Conservation (phyloP, 441 rosid species). For the Hura crepitans region DNA sequence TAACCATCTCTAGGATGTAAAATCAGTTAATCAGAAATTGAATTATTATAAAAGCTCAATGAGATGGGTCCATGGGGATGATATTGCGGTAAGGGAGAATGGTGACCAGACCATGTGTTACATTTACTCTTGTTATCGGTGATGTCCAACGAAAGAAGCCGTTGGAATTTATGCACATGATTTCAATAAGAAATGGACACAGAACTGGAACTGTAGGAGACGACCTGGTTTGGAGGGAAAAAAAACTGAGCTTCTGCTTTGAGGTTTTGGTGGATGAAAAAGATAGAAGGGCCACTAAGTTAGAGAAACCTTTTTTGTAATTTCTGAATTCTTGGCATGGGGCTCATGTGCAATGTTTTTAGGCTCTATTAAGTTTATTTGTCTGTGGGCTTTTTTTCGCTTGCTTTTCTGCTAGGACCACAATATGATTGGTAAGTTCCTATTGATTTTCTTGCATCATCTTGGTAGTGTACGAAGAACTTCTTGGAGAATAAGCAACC, state of each 20-base stretch:
- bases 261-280: conserved; percentile 5
- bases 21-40: not conserved
- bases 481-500: not conserved
- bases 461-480: not conserved
- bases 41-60: conserved; percentile 18
- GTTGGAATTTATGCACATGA: conserved; percentile 19
- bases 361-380: conserved; percentile 12
- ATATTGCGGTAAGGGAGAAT: conserved; percentile 17
- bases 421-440: conserved; percentile 3
- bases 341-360: conserved; percentile 23
- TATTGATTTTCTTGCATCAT: not conserved
- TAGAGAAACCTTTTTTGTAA: conserved; percentile 16
- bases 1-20: conserved; percentile 13
- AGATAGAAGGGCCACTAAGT: conserved; percentile 22
- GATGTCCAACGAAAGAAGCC: conserved; percentile 21
- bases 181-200: conserved; percentile 23
- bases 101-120: conserved; percentile 33
- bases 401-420: conserved; percentile 6
- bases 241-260: conserved; percentile 15
- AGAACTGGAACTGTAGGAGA: conserved; percentile 1
- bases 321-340: conserved; percentile 14
- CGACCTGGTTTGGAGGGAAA: conserved; percentile 13
- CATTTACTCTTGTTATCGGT: conserved; percentile 6
- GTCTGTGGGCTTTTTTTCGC: conserved; percentile 7
- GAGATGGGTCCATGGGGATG: conserved; percentile 26